Conservation (phyloP, 306 rosid genomes). For the Prunus padus region DNA sequence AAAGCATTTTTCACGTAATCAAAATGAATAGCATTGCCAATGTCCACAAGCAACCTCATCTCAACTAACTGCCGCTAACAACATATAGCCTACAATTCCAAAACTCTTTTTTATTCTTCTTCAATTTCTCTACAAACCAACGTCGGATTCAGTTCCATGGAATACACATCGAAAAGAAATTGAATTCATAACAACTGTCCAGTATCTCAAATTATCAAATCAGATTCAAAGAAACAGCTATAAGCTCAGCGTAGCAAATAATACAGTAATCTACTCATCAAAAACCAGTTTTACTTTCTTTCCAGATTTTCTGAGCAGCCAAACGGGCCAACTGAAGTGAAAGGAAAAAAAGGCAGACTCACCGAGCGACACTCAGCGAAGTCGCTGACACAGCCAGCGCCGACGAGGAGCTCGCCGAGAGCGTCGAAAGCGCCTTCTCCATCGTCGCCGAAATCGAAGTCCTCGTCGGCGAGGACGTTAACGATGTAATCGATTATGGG, state of each 20-base stretch:
- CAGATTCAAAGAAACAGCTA: neutral
- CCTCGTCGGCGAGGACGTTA: slow-evolving; percentile 97
- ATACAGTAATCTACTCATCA: neutral
- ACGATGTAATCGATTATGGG: slow-evolving; percentile 86
- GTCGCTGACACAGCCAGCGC: slow-evolving; percentile 79
- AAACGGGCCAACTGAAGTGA: neutral
- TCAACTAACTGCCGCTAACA: neutral
- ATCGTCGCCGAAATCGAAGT: slow-evolving; percentile 86
- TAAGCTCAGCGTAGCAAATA: neutral
- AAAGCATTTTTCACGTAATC: neutral
- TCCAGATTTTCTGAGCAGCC: slow-evolving; percentile 3
- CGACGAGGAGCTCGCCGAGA: slow-evolving; percentile 82
- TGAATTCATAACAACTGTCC: neutral
- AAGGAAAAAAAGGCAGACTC: slow-evolving; percentile 18
- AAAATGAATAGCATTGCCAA: neutral
- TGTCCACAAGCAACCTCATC: neutral
- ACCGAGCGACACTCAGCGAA: slow-evolving; percentile 78
- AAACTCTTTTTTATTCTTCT: neutral
- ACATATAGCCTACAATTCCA: neutral
- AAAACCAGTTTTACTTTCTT: neutral
- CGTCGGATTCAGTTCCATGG: neutral
- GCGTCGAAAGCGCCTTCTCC: slow-evolving; percentile 92
- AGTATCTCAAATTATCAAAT: neutral
- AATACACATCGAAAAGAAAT: neutral
- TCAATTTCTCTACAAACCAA: neutral